Conservation (phyloP, 495 filamentous ascomycete genomes). For the Penicillium canescens region DNA sequence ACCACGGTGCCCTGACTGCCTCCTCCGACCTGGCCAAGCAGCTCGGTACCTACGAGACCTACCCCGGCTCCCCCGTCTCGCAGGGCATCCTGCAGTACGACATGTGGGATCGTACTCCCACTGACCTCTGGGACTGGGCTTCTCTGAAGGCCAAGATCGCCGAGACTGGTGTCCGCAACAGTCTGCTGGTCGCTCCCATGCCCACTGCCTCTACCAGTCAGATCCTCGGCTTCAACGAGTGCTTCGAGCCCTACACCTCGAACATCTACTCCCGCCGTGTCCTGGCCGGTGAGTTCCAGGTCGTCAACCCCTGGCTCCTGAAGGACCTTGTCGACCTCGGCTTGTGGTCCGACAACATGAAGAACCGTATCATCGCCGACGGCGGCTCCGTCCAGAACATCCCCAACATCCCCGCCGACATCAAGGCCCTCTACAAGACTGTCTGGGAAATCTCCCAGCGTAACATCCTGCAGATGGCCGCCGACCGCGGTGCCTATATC, state of each 20-base stretch:
- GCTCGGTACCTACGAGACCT: slow-evolving; percentile 81
- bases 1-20: slow-evolving; percentile 89
- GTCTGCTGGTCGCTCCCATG: slow-evolving; percentile 93
- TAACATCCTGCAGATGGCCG: slow-evolving; percentile 93
- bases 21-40: slow-evolving; percentile 84
- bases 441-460: slow-evolving; percentile 99
- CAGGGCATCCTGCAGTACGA: slow-evolving; percentile 97
- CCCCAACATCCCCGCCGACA: slow-evolving; percentile 89
- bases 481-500: slow-evolving; percentile 96
- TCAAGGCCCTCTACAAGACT: slow-evolving; percentile 98
- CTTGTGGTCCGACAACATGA: slow-evolving; percentile 99
- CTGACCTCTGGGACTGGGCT: slow-evolving; percentile 95
- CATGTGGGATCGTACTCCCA: slow-evolving; percentile 95
- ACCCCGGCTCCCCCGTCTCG: slow-evolving; percentile 90
- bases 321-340: slow-evolving; percentile 98
- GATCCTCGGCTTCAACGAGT: slow-evolving; percentile 98
- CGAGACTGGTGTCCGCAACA: slow-evolving; percentile 91
- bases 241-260: slow-evolving; percentile 98
- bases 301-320: slow-evolving; percentile 98
- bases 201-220: slow-evolving; percentile 95
- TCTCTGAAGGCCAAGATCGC: slow-evolving; percentile 86
- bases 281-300: slow-evolving; percentile 96
- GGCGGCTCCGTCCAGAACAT: slow-evolving; percentile 96
- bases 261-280: slow-evolving; percentile 99
- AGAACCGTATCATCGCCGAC: slow-evolving; percentile 98